Conservation (phyloP, 179 eudicot genomes). For the Sideroxylon spinosum region DNA sequence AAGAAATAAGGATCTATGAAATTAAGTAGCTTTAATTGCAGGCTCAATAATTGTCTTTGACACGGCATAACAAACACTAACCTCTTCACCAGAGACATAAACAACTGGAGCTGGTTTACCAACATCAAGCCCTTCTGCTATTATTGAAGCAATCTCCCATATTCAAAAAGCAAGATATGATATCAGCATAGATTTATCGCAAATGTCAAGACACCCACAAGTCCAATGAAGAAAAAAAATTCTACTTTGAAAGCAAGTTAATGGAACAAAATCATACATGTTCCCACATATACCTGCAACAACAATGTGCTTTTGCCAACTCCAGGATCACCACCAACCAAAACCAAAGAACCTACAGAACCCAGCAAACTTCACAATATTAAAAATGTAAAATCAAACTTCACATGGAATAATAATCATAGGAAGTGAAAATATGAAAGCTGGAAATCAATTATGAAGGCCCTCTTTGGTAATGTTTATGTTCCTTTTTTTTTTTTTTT, state of each 20-base stretch:
- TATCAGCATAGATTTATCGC: conserved; percentile 15
- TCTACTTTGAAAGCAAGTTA: not conserved
- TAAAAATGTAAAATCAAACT: not conserved
- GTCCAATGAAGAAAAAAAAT: not conserved
- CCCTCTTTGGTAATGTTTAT: no score
- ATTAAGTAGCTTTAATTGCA: not conserved
- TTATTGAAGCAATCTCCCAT: conserved; percentile 75
- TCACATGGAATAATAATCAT: not conserved
- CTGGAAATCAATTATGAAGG: no score
- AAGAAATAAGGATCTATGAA: not conserved
- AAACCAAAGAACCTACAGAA: conserved; percentile 69
- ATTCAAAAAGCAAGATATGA: conserved; percentile 26
- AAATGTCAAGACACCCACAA: not conserved
- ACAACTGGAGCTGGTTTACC: conserved; percentile 66
- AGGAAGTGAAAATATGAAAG: not conserved
- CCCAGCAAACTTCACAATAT: not conserved
- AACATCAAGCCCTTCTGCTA: conserved; percentile 58
- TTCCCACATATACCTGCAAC: conserved; percentile 55
- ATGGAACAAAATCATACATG: not conserved
- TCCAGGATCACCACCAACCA: conserved; percentile 99
- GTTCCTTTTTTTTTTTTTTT: no score
- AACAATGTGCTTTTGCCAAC: conserved; percentile 95
- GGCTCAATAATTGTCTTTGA: not conserved
- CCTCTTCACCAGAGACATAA: conserved; percentile 98
- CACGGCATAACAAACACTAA: conserved; percentile 24